A percentile compares a stretch with the other conserved stretches of the same genome.
phyloP scores from a whole-genome alignment of 2,329 filamentous ascomycete genomes.

The Pestalotiopsis sp. region DNA sequence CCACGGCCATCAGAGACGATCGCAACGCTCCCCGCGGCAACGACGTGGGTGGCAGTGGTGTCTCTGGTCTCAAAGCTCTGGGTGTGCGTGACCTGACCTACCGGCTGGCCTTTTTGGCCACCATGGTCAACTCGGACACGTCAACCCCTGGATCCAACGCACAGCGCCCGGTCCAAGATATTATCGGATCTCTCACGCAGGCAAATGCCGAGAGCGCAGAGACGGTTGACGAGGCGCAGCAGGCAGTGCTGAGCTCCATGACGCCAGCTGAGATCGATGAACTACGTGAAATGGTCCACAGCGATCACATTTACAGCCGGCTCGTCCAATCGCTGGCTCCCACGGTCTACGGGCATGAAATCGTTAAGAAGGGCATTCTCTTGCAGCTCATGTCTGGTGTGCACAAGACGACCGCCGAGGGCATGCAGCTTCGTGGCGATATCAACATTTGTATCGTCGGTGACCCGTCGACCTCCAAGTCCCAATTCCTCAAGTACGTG shows the following conservation, averaged over 20 bases:
- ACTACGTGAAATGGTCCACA: slow-evolving; percentile 89
- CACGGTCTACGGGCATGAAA: slow-evolving; percentile 95
- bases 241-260: slow-evolving; percentile 82
- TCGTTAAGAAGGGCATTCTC: slow-evolving; percentile 95
- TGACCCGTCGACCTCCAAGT: slow-evolving; percentile 95
- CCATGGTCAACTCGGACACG: slow-evolving; percentile 91
- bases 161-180: slow-evolving; percentile 77
- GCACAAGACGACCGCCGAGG: slow-evolving; percentile 86
- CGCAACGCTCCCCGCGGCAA: slow-evolving; percentile 64
- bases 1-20: slow-evolving; percentile 83
- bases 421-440: slow-evolving; percentile 93
- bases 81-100: slow-evolving; percentile 96
- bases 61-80: slow-evolving; percentile 85
- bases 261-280: slow-evolving; percentile 88
- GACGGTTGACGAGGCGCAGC: slow-evolving; percentile 81
- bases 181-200: slow-evolving; percentile 81
- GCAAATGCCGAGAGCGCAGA: slow-evolving; percentile 67
- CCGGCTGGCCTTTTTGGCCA: slow-evolving; percentile 91
- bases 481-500: slow-evolving; percentile 97
- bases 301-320: slow-evolving; percentile 90
- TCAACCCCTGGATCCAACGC: slow-evolving; percentile 75
- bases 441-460: slow-evolving; percentile 99
- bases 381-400: slow-evolving; percentile 97
- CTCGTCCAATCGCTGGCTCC: slow-evolving; percentile 92
- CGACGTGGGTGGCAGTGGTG: slow-evolving; percentile 80